Base-by-base conservation (phyloP, 352 stramenopile genomes). In the Phytopythium sindhum region DNA sequence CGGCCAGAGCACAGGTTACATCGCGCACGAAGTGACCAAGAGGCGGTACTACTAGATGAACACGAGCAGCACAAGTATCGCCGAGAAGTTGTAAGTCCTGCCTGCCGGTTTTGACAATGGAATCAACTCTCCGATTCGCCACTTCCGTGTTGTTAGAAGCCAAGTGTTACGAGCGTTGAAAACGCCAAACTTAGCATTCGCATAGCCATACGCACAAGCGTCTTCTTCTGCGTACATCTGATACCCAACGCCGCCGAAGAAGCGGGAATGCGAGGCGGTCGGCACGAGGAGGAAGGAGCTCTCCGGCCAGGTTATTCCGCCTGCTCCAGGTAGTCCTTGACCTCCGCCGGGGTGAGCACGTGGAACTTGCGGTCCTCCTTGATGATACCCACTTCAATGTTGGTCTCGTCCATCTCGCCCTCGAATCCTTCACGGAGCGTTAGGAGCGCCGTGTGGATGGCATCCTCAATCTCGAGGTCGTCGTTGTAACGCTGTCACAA, bases 291-390 rank as follows among this genome's bases (percentile, higher is more conserved):
- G 57, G 19, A 21, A 29, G 45, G 10, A 17, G 21, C 45, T 5
- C 45, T 21, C 45, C n/a, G 11, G 45, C 21, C 31, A 17, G 26
- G 54, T 67, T 98, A 99, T 79, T 98, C 97, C 26, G 97, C 96
- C 81, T 99, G 97, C 74, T 99, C 97, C 63, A 99, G 81, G 90
- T 99, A 99, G 85, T 99, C 98, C 77, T 98, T 98, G 72, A 99
- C 97, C 81, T 99, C 97, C 41, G 93, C 92, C 2, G 96, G 95
- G 47, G 91, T 99, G 65, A 99, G 87, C 68, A 99, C 84, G 60
- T 89, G 80, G 79, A 99, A 99, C 75, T 98, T 98, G 65, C 96
- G 95, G 84, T 99, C 95, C 50, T 90, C 92, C 66, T 93, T 95
- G 57, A 99, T 97, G 60, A 99, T 91, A 42, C 91, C 98, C 24